Conservation (phyloP, 768 basidiomycete species). For the Tulasnella sp. region DNA sequence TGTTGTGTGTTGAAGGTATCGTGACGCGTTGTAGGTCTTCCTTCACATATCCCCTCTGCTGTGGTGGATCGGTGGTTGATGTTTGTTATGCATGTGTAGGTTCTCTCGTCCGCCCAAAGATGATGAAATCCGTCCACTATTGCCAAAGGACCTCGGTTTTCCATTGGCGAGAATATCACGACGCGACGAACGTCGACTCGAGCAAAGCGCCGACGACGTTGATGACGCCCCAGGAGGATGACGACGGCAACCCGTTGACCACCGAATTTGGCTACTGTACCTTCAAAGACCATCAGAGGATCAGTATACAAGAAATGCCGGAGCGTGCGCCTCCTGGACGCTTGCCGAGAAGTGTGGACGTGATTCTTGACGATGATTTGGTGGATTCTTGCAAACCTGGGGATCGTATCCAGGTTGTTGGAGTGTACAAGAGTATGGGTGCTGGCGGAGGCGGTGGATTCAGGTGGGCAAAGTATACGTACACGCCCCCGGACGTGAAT, state of each 20-base stretch:
- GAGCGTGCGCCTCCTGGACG: constrained; percentile 97
- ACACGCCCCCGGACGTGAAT: constrained; percentile 5
- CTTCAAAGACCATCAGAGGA: constrained; percentile 93
- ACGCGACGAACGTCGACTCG: constrained; percentile 77
- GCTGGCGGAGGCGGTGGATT: constrained; percentile 83
- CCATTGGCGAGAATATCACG: constrained; percentile 82
- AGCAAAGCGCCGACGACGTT: constrained; percentile 76
- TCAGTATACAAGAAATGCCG: constrained; percentile 99
- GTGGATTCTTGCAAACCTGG: constrained; percentile 98
- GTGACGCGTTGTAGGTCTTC: constrained; percentile 67
- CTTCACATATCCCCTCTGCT: neutral
- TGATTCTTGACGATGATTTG: constrained; percentile 89
- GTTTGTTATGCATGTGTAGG: constrained; percentile 22
- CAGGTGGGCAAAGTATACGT: constrained; percentile 46
- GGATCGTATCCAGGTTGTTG: constrained; percentile 92
- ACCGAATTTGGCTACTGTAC: constrained; percentile 87
- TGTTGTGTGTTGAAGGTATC: constrained; percentile 96
- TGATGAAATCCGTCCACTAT: constrained; percentile 94
- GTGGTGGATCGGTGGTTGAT: neutral
- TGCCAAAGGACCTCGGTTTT: constrained; percentile 78
- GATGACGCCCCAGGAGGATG: constrained; percentile 82
- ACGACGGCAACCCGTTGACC: constrained; percentile 72
- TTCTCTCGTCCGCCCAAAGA: constrained; percentile 95
- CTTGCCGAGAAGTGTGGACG: constrained; percentile 89
- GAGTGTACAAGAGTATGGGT: constrained; percentile 86